Evolutionary conservation across 2,329 filamentous ascomycete genomes (phyloP).

Genomic region (Esteya vermicola): DNA sequence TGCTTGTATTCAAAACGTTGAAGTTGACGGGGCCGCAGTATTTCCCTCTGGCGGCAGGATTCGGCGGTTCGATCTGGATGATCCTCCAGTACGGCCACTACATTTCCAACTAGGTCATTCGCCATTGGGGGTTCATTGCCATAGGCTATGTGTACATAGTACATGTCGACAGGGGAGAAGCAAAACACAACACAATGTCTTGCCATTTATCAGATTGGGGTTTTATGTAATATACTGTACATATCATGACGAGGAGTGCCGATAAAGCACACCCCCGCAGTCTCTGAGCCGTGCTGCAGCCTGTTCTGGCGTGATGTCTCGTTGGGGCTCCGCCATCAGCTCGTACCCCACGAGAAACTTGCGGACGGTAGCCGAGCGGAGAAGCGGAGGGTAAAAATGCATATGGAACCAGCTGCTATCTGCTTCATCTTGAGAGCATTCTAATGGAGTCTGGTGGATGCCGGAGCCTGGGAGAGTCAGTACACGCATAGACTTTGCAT

Average conservation of each 20-base stretch:
- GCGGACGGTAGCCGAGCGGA: constrained; percentile 82
- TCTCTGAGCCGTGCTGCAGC: constrained; percentile 63
- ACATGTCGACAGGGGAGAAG: too few species aligned
- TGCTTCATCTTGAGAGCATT: constrained; percentile 67
- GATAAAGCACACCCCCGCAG: constrained; percentile 73
- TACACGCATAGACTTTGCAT: not conserved
- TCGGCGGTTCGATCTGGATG: constrained; percentile 44
- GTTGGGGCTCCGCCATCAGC: constrained; percentile 91
- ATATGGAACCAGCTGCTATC: constrained; percentile 86
- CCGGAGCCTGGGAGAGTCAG: constrained; percentile 51
- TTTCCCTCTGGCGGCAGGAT: constrained; percentile 36
- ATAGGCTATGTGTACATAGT: too few species aligned
- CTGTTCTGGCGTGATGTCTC: constrained; percentile 95
- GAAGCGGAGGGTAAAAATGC: constrained; percentile 91
- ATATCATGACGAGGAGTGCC: constrained; percentile 37
- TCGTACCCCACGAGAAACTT: constrained; percentile 98
- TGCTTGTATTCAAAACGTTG: constrained; percentile 64
- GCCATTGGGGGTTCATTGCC: not conserved
- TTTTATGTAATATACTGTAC: too few species aligned
- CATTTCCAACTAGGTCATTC: constrained; percentile 23
- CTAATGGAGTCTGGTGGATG: constrained; percentile 85
- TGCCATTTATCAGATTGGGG: too few species aligned
- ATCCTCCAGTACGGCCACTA: constrained; percentile 55
- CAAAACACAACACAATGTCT: too few species aligned
- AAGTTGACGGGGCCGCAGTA: constrained; percentile 43